phyloP scores from a whole-genome alignment of 2,329 filamentous ascomycete species.

The Venturia carpophila region DNA sequence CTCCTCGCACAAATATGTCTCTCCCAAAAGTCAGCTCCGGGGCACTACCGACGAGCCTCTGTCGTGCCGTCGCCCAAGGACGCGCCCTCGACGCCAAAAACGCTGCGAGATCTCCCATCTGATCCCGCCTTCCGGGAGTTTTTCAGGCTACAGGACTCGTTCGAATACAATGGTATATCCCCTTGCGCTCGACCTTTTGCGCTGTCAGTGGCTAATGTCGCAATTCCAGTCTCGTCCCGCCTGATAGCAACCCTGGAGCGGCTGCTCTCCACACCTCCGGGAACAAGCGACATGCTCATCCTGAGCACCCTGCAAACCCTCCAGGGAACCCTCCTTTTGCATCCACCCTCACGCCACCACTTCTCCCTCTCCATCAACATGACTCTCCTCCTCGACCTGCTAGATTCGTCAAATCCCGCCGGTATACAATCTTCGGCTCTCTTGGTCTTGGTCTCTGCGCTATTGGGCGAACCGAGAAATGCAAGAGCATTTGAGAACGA shows the following conservation, averaged over 20 bases:
- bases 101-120: slow-evolving; percentile 59
- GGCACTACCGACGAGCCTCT: slow-evolving; percentile 32
- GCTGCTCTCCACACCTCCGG: slow-evolving; percentile 45
- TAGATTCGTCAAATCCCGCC: slow-evolving; percentile 82
- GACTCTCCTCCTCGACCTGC: slow-evolving; percentile 93
- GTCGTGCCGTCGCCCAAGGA: slow-evolving; percentile 27
- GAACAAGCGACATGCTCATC: slow-evolving; percentile 62
- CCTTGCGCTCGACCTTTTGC: background rate
- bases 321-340: slow-evolving; percentile 78
- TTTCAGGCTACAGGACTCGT: slow-evolving; percentile 92
- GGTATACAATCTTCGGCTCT: slow-evolving; percentile 86
- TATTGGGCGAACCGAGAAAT: slow-evolving; percentile 79
- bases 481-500: slow-evolving; percentile 86
- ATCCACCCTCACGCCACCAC: slow-evolving; percentile 79
- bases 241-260: slow-evolving; percentile 80
- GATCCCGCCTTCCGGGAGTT: slow-evolving; percentile 93
- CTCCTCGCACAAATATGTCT: slow-evolving; percentile 92
- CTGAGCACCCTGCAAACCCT: slow-evolving; percentile 80
- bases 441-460: slow-evolving; percentile 78
- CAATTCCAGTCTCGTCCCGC: slow-evolving; percentile 57
- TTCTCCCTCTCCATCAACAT: slow-evolving; percentile 89
- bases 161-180: slow-evolving; percentile 77
- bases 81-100: slow-evolving; percentile 31
- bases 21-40: slow-evolving; percentile 35
- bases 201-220: slow-evolving; percentile 25